Evolutionary conservation across 768 basidiomycete genomes (phyloP).

Genomic region (Boletus patriciae): DNA sequence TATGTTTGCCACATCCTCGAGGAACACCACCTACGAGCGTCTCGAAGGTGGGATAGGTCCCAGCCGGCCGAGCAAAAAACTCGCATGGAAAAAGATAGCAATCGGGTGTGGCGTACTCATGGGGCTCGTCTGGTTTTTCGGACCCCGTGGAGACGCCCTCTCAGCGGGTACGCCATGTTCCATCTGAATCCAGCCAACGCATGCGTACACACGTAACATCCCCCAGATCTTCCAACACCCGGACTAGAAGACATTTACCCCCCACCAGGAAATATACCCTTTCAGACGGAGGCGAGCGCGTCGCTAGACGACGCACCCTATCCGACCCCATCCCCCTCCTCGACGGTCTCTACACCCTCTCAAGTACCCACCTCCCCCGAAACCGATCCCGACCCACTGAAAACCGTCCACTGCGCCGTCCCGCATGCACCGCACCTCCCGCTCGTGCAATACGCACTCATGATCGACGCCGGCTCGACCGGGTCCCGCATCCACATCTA

Average conservation of each 20-base stretch:
- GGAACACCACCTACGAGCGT: constrained; percentile 54
- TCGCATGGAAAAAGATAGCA: constrained; percentile 67
- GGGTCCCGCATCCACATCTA: constrained; percentile 98
- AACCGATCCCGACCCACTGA: constrained; percentile 69
- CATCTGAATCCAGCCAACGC: background rate
- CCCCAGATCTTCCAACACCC: constrained; percentile 17
- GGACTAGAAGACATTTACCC: constrained; percentile 28
- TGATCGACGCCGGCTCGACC: constrained; percentile 98
- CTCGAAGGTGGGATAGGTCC: constrained; percentile 64
- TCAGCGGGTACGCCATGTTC: constrained; percentile 18
- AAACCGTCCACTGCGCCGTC: constrained; percentile 68
- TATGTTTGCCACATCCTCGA: constrained; percentile 35
- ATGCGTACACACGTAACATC: background rate
- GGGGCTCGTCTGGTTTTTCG: constrained; percentile 65
- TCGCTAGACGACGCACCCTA: background rate
- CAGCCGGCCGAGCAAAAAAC: constrained; percentile 34
- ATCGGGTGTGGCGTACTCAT: constrained; percentile 57
- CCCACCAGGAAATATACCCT: constrained; percentile 16
- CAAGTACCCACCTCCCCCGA: constrained; percentile 55
- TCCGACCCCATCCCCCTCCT: constrained; percentile 1
- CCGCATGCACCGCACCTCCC: constrained; percentile 50
- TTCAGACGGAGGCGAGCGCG: background rate
- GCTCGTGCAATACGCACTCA: constrained; percentile 89
- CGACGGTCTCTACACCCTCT: constrained; percentile 2
- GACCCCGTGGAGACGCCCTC: constrained; percentile 39